A percentile compares a stretch with the other conserved stretches of the same genome.
Conservation (phyloP, 305 asterid species). For the Fraxinus ornus region DNA sequence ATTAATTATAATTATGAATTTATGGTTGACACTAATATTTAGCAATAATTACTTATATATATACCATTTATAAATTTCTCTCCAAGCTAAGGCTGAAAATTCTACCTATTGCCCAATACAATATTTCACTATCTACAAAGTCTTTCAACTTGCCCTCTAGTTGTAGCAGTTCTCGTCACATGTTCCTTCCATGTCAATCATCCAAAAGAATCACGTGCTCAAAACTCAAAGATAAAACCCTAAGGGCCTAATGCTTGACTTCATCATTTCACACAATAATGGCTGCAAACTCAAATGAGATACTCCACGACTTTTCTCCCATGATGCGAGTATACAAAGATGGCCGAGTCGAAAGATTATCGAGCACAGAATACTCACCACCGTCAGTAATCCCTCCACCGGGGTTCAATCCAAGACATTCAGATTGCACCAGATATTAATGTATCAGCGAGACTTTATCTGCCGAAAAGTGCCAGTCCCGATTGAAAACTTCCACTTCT, state of each 20-base stretch:
- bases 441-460: constrained; percentile 23
- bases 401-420: constrained; percentile 28
- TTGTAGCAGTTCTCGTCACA: no score
- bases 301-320: background rate
- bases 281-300: background rate
- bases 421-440: background rate
- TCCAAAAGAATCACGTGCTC: background rate
- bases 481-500: constrained; percentile 12
- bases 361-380: constrained; percentile 7
- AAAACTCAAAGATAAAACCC: no score
- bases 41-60: no score
- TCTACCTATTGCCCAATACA: no score
- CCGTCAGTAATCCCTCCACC: background rate
- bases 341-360: background rate
- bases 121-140: no score
- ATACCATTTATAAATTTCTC: no score
- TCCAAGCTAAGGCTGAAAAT: no score
- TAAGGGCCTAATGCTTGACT: background rate
- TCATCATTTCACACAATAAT: background rate
- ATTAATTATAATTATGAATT: no score
- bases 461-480: constrained; percentile 12
- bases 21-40: no score
- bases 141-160: no score
- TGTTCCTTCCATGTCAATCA: no score
- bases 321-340: background rate